Evolutionary conservation across 2,329 filamentous ascomycete species (phyloP).

Genomic region (Colletotrichum nymphaeae): DNA sequence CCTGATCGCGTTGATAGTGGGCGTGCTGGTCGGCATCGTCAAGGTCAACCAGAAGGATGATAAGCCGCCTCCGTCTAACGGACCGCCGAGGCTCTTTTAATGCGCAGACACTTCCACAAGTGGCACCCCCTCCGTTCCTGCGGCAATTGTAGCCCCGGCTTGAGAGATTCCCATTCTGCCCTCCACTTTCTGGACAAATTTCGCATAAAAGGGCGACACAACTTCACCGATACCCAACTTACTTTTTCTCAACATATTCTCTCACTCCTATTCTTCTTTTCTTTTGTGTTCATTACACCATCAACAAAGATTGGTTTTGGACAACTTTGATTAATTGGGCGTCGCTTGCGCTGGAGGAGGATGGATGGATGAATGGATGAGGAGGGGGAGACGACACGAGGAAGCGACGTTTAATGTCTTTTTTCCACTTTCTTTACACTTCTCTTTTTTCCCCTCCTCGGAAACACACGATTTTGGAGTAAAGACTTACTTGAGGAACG

Average conservation of each 20-base stretch:
- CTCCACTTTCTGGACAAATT: not conserved
- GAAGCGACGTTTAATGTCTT: constrained; percentile 24
- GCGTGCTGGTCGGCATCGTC: constrained; percentile 31
- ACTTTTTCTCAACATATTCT: not conserved
- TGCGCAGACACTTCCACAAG: not conserved
- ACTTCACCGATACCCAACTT: constrained; percentile 30
- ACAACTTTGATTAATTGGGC: not conserved
- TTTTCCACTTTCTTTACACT: not conserved
- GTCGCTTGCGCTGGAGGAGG: not conserved
- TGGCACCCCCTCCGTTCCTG: not conserved
- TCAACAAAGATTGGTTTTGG: not conserved
- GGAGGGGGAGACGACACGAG: not conserved
- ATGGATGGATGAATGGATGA: not conserved
- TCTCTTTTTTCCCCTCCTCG: not conserved
- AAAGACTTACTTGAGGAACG: not conserved
- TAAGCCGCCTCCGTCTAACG: constrained; percentile 6
- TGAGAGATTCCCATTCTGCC: not conserved
- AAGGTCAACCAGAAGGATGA: constrained; percentile 20
- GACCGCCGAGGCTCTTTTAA: not conserved
- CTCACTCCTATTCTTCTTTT: not conserved
- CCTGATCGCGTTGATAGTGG: constrained; percentile 34
- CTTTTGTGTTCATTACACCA: constrained; percentile 3
- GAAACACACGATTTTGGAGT: not conserved
- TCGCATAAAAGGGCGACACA: not conserved
- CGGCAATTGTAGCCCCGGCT: not conserved